Base-by-base conservation (phyloP, 352 stramenopile genomes). In the Phytophthora pinifolia region DNA sequence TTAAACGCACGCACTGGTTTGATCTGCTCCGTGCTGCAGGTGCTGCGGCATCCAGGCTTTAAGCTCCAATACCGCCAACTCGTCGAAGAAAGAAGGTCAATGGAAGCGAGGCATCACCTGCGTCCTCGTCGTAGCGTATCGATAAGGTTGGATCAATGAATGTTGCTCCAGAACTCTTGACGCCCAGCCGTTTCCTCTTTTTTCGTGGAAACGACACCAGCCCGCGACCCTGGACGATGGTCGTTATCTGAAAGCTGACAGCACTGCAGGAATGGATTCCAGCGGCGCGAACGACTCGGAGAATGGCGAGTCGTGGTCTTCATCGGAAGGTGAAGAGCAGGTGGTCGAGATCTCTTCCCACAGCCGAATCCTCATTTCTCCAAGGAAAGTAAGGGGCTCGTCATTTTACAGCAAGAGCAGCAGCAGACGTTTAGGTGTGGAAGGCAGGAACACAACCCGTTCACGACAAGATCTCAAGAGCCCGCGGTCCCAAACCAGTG, bases 301-400 rank as follows among this genome's bases (percentile, higher is more conserved):
- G 17, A 38, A 55, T 44, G 46, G 37, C 36, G 62, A 54, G 46
- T 59, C 53, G 22, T 55, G 56, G 38, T 67, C 48, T 30, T 62
- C 34, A 8, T 70, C 62, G 12, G 56, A 62, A 49, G 71, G 56
- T 3, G 61, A 76, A 18, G 69, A 79, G 15, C 67, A 83, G 41
- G 67, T 77, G 45, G 74, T 86, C 30, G 62, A 86, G 49, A 85
- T 86, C 47, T 77, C 73, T 34, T 76, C 75, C 27, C 78, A 65
- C 57, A 86, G 75, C 43, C 59, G 68, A 27, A 83, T 85, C 46
- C 54, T 88, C 36, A 81, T 88, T 66, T 88, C 78, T 10, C 78
- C 78, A 9, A 55, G 69, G 2, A 74, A 62, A 10, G 35, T 60
- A 29, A 30, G 46, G 3, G 13, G 39, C 13, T 66, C 62, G 14